Percentiles rank a stretch among this genome's conserved stretches.
Conservation (phyloP, 2,329 filamentous ascomycete species). For the Trichoderma sp. region DNA sequence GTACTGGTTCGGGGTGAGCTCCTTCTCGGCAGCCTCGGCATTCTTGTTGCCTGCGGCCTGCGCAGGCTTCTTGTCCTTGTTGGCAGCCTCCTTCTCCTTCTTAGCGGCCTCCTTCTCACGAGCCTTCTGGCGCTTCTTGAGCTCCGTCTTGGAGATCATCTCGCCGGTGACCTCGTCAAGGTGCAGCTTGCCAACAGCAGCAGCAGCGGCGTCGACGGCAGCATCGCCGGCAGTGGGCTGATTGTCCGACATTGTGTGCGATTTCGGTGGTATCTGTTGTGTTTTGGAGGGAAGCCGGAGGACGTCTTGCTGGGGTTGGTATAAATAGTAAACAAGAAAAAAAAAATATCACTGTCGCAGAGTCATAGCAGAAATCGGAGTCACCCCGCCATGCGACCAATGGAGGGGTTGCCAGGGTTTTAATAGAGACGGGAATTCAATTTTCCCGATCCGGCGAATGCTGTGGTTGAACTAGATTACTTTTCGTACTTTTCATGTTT, state of each 20-base stretch:
- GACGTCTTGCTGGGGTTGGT: not conserved
- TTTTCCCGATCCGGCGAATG: constrained; percentile 15
- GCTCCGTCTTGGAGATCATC: constrained; percentile 74
- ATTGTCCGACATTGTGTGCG: constrained; percentile 33
- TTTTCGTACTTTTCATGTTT: too few species aligned
- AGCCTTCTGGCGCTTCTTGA: constrained; percentile 95
- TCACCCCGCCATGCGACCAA: constrained; percentile 20
- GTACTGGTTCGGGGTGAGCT: constrained; percentile 65
- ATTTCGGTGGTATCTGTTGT: not conserved
- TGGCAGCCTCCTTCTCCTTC: constrained; percentile 75
- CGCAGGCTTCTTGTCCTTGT: constrained; percentile 32
- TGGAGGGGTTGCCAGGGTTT: constrained; percentile 15
- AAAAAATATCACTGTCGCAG: constrained; percentile 12
- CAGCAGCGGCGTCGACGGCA: constrained; percentile 50
- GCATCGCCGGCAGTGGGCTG: constrained; percentile 32
- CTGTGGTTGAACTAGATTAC: too few species aligned
- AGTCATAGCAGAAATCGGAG: constrained; percentile 17
- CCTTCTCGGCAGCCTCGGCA: constrained; percentile 62
- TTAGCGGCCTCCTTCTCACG: constrained; percentile 85
- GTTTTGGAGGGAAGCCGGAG: not conserved
- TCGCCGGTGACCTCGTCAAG: constrained; percentile 94
- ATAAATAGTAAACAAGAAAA: not conserved
- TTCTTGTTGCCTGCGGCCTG: constrained; percentile 32
- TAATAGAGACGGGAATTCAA: constrained; percentile 5
- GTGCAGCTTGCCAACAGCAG: constrained; percentile 67